Base-by-base conservation (phyloP, 2,329 filamentous ascomycete species). In the Chaetomiaceae sp. region DNA sequence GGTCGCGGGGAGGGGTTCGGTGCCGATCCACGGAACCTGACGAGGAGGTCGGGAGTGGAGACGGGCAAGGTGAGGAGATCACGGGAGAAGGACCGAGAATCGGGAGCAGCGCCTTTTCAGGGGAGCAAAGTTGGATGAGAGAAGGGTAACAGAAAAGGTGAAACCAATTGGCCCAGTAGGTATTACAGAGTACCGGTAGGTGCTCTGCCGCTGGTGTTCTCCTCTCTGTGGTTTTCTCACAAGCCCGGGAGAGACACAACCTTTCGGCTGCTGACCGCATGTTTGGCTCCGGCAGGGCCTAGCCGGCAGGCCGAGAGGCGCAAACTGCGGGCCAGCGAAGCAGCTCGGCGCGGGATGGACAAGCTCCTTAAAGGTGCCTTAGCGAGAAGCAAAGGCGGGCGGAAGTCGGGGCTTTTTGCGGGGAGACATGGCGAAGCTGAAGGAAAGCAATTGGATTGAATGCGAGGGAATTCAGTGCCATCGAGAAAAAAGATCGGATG, bases 181-280 rank as follows among this genome's bases (percentile, higher is more conserved):
- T 6, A 27, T 6, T 27, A 27, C n/a, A 27, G 9, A 5, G 25
- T 19, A 4, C 20, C 44, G n/a, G 27, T 33, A n/a, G n/a, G n/a
- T n/a, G n/a, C 6, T 20, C n/a, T 36, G 14, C 29, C 43, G 20
- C 6, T 15, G 19, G 9, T 34, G 29, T 23, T 15, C 19, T 23
- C 12, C 19, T 20, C 7, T 14, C 17, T 23, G 12, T 39, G n/a
- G n/a, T n/a, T n/a, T n/a, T n/a, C n/a, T n/a, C n/a, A n/a, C n/a
- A n/a, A n/a, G n/a, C n/a, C n/a, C n/a, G n/a, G n/a, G n/a, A n/a
- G n/a, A n/a, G n/a, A n/a, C n/a, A n/a, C n/a, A n/a, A n/a, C n/a
- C 20, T 38, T 34, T 34, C 54, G 57, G 55, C 40, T 53, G 55
- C 55, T 59, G 57, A 59, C 57, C 57, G 57, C 57, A 59, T 51